Percentiles rank a stretch among this genome's conserved stretches.
These are phyloP conservation scores for Gremmenia infestans DNA, from an alignment of 2,329 filamentous ascomycete species.

Conservation along the genomic window DNA sequence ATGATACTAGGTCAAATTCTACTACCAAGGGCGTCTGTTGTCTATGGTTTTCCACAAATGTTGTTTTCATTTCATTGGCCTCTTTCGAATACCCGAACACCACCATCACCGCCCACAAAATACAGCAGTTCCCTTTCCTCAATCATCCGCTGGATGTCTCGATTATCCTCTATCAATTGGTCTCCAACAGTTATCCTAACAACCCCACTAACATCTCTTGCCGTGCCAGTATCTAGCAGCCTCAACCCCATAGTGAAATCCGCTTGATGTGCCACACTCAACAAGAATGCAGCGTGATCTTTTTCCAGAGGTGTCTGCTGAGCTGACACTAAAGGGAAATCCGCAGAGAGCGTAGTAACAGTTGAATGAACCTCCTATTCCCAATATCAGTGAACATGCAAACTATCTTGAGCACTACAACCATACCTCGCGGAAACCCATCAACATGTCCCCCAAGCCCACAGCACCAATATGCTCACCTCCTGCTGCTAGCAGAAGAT, in stretches of 20 bases:
- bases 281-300: constrained; percentile 64
- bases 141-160: constrained; percentile 31
- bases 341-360: constrained; percentile 65
- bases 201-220: constrained; percentile 86
- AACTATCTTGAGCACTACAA: constrained; percentile 26
- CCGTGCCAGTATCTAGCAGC: constrained; percentile 79
- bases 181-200: constrained; percentile 65
- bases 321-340: constrained; percentile 61
- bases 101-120: constrained; percentile 72
- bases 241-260: constrained; percentile 66
- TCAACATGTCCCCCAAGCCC: constrained; percentile 50
- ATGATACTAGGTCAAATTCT: neutral
- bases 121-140: constrained; percentile 74
- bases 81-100: constrained; percentile 78
- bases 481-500: constrained; percentile 57
- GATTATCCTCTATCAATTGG: constrained; percentile 23
- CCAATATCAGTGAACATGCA: constrained; percentile 4
- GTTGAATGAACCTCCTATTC: constrained; percentile 57
- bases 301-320: constrained; percentile 62
- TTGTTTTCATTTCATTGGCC: constrained; percentile 46
- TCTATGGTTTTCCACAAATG: neutral
- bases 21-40: neutral
- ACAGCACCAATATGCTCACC: constrained; percentile 41
- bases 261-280: constrained; percentile 71
- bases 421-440: constrained; percentile 58